Base-by-base conservation (phyloP, 2,329 filamentous ascomycete genomes). In the Ilyonectria mors-panacis region DNA sequence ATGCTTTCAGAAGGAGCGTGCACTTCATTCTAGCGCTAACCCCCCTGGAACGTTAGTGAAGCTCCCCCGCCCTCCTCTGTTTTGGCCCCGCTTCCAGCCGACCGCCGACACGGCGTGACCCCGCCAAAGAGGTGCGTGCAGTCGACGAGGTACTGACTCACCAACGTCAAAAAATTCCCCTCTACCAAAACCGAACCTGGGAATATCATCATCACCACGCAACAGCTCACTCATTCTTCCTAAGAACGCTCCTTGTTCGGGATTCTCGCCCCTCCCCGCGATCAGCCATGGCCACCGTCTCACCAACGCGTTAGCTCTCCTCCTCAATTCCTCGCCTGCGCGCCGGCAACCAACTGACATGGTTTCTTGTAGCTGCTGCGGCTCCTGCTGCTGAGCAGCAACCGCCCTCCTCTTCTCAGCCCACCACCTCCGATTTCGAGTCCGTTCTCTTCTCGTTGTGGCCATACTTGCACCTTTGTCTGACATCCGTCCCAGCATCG, bases 401-500 rank as follows among this genome's bases (percentile, higher is more conserved):
- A 59, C 54, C 63, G 23, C 50, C 67, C 21, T 37, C 69, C 28
- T 66, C 73, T 9, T 9, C 42, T 35, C 48, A 51, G 28, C 50
- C 30, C 12, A 15, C 50, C 21, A 70, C 62, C 17, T 39, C 69
- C 55, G 66, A 73, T 54, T 79, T 79, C 28, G 77, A 78, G 77
- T 78, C 19, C 61, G 77, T 68, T 28, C 17, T 56, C 17, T 21
- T 33, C 21, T 28, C 8, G 8, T 30, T 10, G 12, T 1, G 9
- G 6, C 6, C 9, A 17, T 12, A 3, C n/a, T 30, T 33, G 10
- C 50, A 5, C 1, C 30, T 19, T 45, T 37, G 6, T 3, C 19
- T 0, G 26, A 7, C 9, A n/a, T 8, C n/a, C 17, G 2, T 39
- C 39, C 19, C 21, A 88, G 86, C 77, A 89, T 90, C 73, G 87